Percentiles rank a stretch among this genome's conserved stretches.
phyloP scores from a whole-genome alignment of 495 filamentous ascomycete genomes.

The Chaetomidium leptoderma region DNA sequence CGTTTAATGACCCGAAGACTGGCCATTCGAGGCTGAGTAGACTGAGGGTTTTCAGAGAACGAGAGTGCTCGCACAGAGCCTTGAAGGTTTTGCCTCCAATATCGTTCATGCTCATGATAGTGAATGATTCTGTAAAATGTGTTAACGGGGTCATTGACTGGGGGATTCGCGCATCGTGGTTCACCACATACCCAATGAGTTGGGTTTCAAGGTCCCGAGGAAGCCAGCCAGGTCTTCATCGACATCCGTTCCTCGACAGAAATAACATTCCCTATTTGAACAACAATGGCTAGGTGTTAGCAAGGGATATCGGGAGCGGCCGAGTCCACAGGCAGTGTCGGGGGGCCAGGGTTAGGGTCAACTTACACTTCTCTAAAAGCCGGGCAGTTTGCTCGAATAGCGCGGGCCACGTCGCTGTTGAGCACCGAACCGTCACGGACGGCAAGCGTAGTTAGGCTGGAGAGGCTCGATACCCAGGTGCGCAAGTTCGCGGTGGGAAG shows the following conservation, averaged over 20 bases:
- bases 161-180: background rate
- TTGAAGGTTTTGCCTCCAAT: conserved; percentile 53
- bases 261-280: conserved; percentile 44
- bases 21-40: conserved; percentile 48
- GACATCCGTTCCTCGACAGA: conserved; percentile 37
- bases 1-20: conserved; percentile 45
- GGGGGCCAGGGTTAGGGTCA: background rate
- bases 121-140: conserved; percentile 42
- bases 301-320: conserved; percentile 1
- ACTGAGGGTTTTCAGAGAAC: conserved; percentile 53
- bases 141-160: background rate
- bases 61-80: conserved; percentile 54
- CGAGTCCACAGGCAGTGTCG: too few species aligned
- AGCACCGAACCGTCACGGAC: conserved; percentile 58
- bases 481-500: conserved; percentile 30
- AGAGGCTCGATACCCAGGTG: conserved; percentile 36
- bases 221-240: conserved; percentile 57
- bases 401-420: conserved; percentile 44
- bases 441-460: conserved; percentile 42
- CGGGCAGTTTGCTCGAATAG: conserved; percentile 57
- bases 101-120: conserved; percentile 49
- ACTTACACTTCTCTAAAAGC: conserved; percentile 53
- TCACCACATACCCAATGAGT: conserved; percentile 45
- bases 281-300: background rate
- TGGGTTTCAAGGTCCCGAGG: conserved; percentile 50